A percentile compares a stretch with the other conserved stretches of the same genome.
phyloP scores from a whole-genome alignment of 805 yeast genomes.

The Clavispora phyllophila region DNA sequence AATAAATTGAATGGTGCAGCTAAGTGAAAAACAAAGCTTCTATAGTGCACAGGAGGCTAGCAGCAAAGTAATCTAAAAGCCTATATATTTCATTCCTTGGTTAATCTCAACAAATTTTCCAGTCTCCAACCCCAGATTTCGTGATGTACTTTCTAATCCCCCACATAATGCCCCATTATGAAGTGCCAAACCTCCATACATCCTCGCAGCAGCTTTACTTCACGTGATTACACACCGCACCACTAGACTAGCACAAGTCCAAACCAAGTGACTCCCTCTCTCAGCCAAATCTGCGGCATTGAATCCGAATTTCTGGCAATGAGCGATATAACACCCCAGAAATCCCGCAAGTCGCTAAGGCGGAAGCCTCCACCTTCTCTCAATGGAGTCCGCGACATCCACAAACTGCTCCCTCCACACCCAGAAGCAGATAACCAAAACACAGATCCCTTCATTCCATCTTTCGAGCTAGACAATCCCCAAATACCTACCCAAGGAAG shows the following conservation, averaged over 20 bases:
- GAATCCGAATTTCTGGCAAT: not conserved
- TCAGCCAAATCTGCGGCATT: not conserved
- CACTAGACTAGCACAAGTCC: not conserved
- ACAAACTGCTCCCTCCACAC: not conserved
- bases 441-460: not conserved
- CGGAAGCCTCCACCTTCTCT: constrained; percentile 16
- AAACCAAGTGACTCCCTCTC: not conserved
- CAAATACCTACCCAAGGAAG: not conserved
- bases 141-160: no score
- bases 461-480: not conserved
- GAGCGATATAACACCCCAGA: not conserved
- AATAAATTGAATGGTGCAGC: no score
- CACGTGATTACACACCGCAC: not conserved
- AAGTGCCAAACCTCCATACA: no score
- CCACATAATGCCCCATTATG: no score
- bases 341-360: constrained; percentile 4
- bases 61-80: no score
- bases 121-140: no score
- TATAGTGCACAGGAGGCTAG: no score
- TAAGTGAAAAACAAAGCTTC: no score
- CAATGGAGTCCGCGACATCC: not conserved
- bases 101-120: no score
- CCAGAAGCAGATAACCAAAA: not conserved
- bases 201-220: no score
- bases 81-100: no score